These are phyloP conservation scores for Avena atlantica DNA, from an alignment of 176 grass and related monocot species.

Conservation along the genomic window DNA sequence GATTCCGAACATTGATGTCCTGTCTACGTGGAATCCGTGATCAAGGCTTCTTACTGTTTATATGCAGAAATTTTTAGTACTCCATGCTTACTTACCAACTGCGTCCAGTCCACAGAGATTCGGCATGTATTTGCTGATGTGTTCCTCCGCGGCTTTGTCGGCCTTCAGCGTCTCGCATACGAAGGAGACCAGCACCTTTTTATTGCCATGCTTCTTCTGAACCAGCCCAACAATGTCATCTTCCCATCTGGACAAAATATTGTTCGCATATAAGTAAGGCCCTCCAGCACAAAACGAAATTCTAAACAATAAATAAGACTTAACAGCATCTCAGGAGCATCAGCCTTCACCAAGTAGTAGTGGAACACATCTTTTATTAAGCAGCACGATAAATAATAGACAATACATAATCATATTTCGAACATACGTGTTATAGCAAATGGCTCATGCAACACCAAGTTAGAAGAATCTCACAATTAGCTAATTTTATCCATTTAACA, in stretches of 20 bases:
- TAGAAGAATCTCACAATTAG: neutral
- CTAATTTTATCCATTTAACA: neutral
- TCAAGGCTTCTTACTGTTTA: neutral
- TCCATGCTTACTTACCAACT: conserved; percentile 85
- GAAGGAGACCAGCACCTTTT: conserved; percentile 66
- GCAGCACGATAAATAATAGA: neutral
- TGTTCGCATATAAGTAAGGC: conserved; percentile 8
- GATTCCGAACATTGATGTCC: neutral
- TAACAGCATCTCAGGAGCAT: neutral
- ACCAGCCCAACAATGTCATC: conserved; percentile 78
- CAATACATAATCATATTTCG: neutral
- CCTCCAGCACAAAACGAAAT: neutral
- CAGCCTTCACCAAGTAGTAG: neutral
- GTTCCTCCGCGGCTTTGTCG: conserved; percentile 82
- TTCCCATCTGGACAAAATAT: conserved; percentile 67
- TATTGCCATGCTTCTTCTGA: conserved; percentile 69
- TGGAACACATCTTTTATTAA: neutral
- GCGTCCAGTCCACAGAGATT: conserved; percentile 74
- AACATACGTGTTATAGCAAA: neutral
- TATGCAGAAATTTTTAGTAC: neutral
- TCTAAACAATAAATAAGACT: neutral
- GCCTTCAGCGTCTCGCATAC: conserved; percentile 86
- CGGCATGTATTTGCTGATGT: conserved; percentile 83
- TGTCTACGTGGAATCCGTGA: neutral
- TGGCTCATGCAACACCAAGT: neutral